Evolutionary conservation across 805 yeast species (phyloP).

Genomic region (Saturnispora kantuleensis): DNA sequence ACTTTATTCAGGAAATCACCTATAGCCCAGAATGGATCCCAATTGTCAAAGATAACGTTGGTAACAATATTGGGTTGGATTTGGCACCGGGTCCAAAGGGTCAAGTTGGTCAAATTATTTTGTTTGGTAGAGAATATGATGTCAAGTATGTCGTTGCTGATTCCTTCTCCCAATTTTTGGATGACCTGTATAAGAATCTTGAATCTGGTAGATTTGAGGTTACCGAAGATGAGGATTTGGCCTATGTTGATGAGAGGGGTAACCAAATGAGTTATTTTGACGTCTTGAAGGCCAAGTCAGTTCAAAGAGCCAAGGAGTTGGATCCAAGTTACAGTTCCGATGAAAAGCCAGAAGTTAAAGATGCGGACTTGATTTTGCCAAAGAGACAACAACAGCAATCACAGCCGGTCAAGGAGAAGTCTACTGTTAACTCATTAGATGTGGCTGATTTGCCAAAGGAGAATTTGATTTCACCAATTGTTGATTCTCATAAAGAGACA

Average conservation of each 20-base stretch:
- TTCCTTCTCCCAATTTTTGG: conserved; percentile 81
- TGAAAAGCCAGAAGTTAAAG: conserved; percentile 9
- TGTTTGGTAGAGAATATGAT: conserved; percentile 92
- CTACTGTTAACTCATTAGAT: background rate
- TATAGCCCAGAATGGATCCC: conserved; percentile 95
- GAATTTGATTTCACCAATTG: conserved; percentile 25
- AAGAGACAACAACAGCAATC: conserved; percentile 2
- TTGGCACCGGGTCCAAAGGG: conserved; percentile 74
- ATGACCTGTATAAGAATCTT: conserved; percentile 76
- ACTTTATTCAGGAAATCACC: conserved; percentile 60
- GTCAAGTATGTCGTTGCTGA: conserved; percentile 78
- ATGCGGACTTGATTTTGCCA: conserved; percentile 10
- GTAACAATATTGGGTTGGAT: conserved; percentile 89
- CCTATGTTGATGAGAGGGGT: conserved; percentile 19
- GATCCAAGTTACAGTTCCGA: conserved; percentile 8
- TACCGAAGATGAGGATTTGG: conserved; percentile 53
- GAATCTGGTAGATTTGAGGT: conserved; percentile 75
- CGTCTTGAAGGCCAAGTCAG: conserved; percentile 60
- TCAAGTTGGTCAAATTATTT: conserved; percentile 80
- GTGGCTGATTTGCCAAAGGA: conserved; percentile 22
- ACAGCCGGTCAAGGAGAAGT: background rate
- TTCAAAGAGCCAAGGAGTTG: conserved; percentile 14
- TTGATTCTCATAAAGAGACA: conserved; percentile 1
- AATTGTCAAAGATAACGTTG: conserved; percentile 74
- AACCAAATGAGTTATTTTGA: conserved; percentile 55